These are phyloP conservation scores for Hygrocybe coccinea DNA, from an alignment of 768 basidiomycete species.

Conservation along the genomic window DNA sequence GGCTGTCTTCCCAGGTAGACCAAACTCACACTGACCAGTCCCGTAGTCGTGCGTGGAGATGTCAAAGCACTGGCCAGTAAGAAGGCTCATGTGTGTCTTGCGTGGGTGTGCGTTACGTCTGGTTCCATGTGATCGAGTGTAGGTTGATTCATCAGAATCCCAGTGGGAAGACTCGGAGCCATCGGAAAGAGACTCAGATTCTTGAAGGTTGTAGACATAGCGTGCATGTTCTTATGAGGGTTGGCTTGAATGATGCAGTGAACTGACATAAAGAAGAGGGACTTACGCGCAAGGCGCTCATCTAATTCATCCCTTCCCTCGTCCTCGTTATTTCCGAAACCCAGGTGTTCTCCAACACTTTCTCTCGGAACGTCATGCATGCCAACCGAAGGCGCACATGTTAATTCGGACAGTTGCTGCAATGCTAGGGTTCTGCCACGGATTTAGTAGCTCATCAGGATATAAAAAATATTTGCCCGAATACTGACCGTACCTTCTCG, in stretches of 20 bases:
- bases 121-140: constrained; percentile 24
- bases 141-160: constrained; percentile 48
- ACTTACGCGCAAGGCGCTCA: constrained; percentile 66
- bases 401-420: constrained; percentile 42
- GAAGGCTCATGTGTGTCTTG: constrained; percentile 62
- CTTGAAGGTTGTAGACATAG: constrained; percentile 59
- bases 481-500: constrained; percentile 66
- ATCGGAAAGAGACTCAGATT: constrained; percentile 44
- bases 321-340: constrained; percentile 47
- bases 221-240: constrained; percentile 52
- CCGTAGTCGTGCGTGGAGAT: constrained; percentile 42
- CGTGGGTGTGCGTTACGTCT: constrained; percentile 16
- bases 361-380: constrained; percentile 80
- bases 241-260: background rate
- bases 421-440: constrained; percentile 34
- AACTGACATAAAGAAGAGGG: background rate
- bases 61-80: constrained; percentile 57
- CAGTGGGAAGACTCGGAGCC: constrained; percentile 36
- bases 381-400: constrained; percentile 75
- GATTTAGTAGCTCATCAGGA: background rate
- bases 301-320: constrained; percentile 59
- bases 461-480: background rate
- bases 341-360: constrained; percentile 58
- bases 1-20: constrained; percentile 27
- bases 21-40: constrained; percentile 37